These are phyloP conservation scores for Termitomyces sp. DNA, from an alignment of 768 basidiomycete species.

Conservation along the genomic window DNA sequence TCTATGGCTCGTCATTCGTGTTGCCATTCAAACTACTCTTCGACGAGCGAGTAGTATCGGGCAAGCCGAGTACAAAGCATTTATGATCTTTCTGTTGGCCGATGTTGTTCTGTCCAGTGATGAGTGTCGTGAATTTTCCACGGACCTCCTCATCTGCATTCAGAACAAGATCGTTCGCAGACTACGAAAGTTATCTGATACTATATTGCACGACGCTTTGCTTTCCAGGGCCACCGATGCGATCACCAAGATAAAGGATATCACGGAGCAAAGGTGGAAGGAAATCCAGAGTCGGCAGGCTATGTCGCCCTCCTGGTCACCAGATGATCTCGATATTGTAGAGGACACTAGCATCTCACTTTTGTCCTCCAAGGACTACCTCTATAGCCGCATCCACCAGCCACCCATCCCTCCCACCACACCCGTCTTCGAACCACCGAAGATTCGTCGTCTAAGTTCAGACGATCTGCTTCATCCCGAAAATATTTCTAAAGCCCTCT, in stretches of 20 bases:
- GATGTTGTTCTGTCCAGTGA: conserved; percentile 20
- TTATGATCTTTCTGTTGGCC: conserved; percentile 40
- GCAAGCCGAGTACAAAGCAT: conserved; percentile 37
- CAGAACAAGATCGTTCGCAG: conserved; percentile 34
- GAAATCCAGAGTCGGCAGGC: conserved; percentile 22
- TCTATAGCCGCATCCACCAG: conserved; percentile 17
- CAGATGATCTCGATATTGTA: conserved; percentile 20
- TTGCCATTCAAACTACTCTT: conserved; percentile 38
- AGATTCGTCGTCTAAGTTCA: conserved; percentile 15
- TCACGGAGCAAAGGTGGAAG: conserved; percentile 33
- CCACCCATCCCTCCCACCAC: neutral
- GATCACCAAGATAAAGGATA: conserved; percentile 11
- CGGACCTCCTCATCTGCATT: conserved; percentile 33
- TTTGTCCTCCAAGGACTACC: conserved; percentile 20
- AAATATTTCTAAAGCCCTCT: neutral
- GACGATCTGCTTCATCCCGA: conserved; percentile 7
- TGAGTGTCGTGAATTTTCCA: conserved; percentile 18
- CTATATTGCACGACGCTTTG: conserved; percentile 18
- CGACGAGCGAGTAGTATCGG: conserved; percentile 4
- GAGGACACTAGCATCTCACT: conserved; percentile 32
- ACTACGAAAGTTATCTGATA: conserved; percentile 32
- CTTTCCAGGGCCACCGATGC: conserved; percentile 16
- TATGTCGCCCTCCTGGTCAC: conserved; percentile 20
- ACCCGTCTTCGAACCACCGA: conserved; percentile 15
- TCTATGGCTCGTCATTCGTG: conserved; percentile 47